Conservation (phyloP, 257 asterid species). For the Salvia splendens region DNA sequence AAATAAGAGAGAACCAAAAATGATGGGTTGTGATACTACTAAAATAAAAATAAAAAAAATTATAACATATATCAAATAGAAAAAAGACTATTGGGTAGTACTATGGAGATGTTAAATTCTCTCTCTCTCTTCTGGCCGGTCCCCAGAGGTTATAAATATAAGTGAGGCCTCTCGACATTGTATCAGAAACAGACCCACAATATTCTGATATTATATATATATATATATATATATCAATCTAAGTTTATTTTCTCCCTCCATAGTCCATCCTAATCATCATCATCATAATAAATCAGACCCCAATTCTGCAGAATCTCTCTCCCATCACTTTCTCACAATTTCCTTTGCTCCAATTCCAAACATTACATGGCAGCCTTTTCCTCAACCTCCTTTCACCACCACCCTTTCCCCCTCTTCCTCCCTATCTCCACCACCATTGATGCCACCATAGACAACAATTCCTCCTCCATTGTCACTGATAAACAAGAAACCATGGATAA, state of each 20-base stretch:
- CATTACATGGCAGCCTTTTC: slow-evolving; percentile 48
- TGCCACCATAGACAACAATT: slow-evolving; percentile 32
- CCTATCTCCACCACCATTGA: slow-evolving; percentile 30
- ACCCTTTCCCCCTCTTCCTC: slow-evolving; percentile 34
- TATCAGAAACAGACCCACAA: slow-evolving; percentile 18
- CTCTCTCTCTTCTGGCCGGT: not conserved
- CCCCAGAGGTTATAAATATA: not conserved
- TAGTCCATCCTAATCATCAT: not conserved
- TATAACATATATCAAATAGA: too few species aligned
- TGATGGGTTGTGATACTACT: too few species aligned
- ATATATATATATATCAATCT: not conserved
- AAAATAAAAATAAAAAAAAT: too few species aligned
- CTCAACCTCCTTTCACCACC: slow-evolving; percentile 40
- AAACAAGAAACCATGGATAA: slow-evolving; percentile 30
- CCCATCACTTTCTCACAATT: slow-evolving; percentile 38
- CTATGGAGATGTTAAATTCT: not conserved
- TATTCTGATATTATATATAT: not conserved
- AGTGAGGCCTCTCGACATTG: slow-evolving; percentile 35
- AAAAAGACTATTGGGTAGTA: too few species aligned
- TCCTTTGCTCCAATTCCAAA: not conserved
- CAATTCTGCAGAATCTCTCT: slow-evolving; percentile 38
- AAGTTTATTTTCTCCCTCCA: not conserved
- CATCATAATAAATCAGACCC: slow-evolving; percentile 1
- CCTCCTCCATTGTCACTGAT: slow-evolving; percentile 47
- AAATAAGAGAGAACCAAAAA: too few species aligned